These are phyloP conservation scores for Fabrea salina DNA, from an alignment of 169 alveolate species.

Conservation along the genomic window DNA sequence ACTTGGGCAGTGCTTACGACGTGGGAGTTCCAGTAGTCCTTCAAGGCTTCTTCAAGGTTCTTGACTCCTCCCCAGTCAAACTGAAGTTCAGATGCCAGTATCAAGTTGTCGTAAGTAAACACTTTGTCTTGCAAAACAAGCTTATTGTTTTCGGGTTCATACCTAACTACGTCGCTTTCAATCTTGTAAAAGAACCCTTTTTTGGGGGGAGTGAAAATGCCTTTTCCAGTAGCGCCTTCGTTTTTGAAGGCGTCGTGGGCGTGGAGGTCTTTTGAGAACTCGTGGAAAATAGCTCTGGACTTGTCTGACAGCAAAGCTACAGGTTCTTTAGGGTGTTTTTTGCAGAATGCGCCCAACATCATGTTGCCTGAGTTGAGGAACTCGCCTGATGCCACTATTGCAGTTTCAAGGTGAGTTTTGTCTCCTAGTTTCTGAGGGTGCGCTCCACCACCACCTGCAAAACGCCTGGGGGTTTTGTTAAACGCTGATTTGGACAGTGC, in stretches of 20 bases:
- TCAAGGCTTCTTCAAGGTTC: not conserved
- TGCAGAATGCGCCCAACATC: constrained; percentile 23
- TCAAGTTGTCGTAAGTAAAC: constrained; percentile 10
- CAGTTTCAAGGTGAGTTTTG: constrained; percentile 21
- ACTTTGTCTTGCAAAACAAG: not conserved
- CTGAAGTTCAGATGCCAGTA: not conserved
- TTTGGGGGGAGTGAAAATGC: constrained; percentile 20
- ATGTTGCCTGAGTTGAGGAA: constrained; percentile 13
- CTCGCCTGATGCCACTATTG: constrained; percentile 4
- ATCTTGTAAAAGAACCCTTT: constrained; percentile 23
- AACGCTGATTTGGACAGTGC: not conserved
- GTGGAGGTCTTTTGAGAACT: constrained; percentile 23
- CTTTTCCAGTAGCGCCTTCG: constrained; percentile 22
- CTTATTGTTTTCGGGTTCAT: constrained; percentile 27
- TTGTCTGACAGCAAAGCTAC: constrained; percentile 26
- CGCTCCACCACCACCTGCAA: not conserved
- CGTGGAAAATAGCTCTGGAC: not conserved
- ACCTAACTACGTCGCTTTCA: constrained; percentile 2
- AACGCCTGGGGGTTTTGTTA: not conserved
- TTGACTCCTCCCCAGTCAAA: constrained; percentile 3
- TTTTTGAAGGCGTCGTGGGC: constrained; percentile 9
- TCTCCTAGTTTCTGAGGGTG: constrained; percentile 29
- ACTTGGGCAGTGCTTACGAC: constrained; percentile 13
- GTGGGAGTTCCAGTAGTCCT: constrained; percentile 9
- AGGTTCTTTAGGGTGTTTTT: not conserved